These are phyloP conservation scores for Pelargonium cotyledonis DNA, from an alignment of 441 rosid species.

Conservation along the genomic window DNA sequence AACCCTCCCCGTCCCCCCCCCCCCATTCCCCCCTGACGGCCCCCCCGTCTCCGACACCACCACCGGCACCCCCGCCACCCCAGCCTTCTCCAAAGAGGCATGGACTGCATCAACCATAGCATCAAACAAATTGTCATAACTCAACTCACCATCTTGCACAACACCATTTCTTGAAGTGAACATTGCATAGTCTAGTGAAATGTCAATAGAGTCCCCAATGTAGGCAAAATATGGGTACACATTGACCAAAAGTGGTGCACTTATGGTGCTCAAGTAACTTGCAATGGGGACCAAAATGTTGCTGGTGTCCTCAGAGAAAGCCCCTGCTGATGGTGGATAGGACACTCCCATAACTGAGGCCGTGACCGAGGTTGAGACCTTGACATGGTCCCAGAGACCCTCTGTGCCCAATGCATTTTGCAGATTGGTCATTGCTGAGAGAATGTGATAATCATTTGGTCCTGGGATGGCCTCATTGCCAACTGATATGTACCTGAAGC, in stretches of 20 bases:
- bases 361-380: constrained; percentile 1
- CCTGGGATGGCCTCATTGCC: constrained; percentile 8
- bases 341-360: constrained; percentile 5
- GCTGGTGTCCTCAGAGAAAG: not conserved
- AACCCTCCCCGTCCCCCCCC: not conserved
- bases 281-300: not conserved
- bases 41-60: constrained; percentile 8
- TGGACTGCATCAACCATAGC: constrained; percentile 1
- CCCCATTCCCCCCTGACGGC: not conserved
- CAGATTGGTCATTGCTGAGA: constrained; percentile 2
- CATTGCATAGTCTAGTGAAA: constrained; percentile 10
- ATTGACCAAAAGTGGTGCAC: constrained; percentile 9
- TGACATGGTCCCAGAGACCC: constrained; percentile 1
- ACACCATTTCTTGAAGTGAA: not conserved
- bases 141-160: not conserved
- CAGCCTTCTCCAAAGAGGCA: constrained; percentile 6
- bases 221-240: constrained; percentile 8
- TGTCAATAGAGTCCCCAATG: not conserved
- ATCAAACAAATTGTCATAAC: constrained; percentile 6
- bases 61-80: not conserved
- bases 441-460: not conserved
- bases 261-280: not conserved
- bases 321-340: constrained; percentile 9
- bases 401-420: not conserved
- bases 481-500: constrained; percentile 7